phyloP scores from a whole-genome alignment of 768 basidiomycete species.

The Pleurotus djamor region DNA sequence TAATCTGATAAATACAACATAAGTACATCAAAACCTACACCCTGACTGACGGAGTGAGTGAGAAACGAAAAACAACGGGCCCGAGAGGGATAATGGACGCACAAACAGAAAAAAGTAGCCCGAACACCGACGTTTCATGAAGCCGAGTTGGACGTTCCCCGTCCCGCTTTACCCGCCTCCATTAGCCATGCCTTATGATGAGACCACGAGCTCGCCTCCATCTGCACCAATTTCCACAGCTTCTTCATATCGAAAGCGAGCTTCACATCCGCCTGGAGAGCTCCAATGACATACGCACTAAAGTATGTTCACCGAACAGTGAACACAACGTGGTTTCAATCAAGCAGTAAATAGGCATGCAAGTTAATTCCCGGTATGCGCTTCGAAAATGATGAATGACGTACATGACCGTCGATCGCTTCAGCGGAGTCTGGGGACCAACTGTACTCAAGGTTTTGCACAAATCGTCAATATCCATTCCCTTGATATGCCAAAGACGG shows the following conservation, averaged over 20 bases:
- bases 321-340: neutral
- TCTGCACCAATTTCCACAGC: constrained; percentile 26
- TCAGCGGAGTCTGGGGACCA: constrained; percentile 14
- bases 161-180: constrained; percentile 10
- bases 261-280: constrained; percentile 22
- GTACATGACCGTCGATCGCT: constrained; percentile 28
- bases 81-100: no score
- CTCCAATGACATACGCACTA: constrained; percentile 29
- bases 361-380: neutral
- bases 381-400: constrained; percentile 7
- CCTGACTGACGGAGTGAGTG: no score
- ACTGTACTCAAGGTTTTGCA: constrained; percentile 20
- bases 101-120: no score
- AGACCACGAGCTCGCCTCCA: constrained; percentile 25
- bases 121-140: no score
- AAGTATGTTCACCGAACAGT: no score
- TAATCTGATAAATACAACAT: no score
- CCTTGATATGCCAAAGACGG: constrained; percentile 25
- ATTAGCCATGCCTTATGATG: constrained; percentile 24
- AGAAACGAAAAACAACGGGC: no score
- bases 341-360: neutral
- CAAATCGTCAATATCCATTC: constrained; percentile 26
- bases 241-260: constrained; percentile 24
- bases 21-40: no score
- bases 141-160: neutral